A percentile compares a stretch with the other conserved stretches of the same genome.
These are phyloP conservation scores for Ceratocystis diversiconidia DNA, from an alignment of 2,329 filamentous ascomycete genomes.

Conservation along the genomic window DNA sequence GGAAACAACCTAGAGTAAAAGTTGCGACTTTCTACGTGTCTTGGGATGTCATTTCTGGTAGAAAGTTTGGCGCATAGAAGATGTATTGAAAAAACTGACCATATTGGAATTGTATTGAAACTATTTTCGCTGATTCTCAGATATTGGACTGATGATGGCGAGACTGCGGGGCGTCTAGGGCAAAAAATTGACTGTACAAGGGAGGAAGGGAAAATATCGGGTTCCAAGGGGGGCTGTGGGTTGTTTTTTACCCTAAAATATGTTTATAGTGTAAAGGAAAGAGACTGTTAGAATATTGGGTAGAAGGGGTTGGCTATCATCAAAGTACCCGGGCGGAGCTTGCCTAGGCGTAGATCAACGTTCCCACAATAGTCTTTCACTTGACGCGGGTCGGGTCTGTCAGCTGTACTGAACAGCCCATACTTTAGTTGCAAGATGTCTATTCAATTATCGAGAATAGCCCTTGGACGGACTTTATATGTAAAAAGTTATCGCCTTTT, in stretches of 20 bases:
- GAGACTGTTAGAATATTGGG: not conserved
- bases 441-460: too few species aligned
- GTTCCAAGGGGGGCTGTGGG: not conserved
- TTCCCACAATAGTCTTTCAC: too few species aligned
- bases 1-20: not conserved
- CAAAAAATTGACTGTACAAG: conserved; percentile 4
- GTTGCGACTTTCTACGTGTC: too few species aligned
- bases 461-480: too few species aligned
- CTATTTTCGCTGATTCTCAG: not conserved
- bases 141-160: not conserved
- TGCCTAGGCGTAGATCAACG: too few species aligned
- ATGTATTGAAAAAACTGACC: not conserved
- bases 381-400: too few species aligned
- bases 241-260: not conserved
- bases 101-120: not conserved
- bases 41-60: too few species aligned
- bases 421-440: too few species aligned
- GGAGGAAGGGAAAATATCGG: conserved; percentile 4
- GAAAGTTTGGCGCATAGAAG: not conserved
- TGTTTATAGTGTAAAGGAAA: not conserved
- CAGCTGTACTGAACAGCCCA: too few species aligned
- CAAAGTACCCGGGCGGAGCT: too few species aligned
- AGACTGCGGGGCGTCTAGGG: conserved; percentile 4
- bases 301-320: too few species aligned
- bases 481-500: too few species aligned